phyloP scores from a whole-genome alignment of 345 rosid species.

The Limnanthes douglasii region DNA sequence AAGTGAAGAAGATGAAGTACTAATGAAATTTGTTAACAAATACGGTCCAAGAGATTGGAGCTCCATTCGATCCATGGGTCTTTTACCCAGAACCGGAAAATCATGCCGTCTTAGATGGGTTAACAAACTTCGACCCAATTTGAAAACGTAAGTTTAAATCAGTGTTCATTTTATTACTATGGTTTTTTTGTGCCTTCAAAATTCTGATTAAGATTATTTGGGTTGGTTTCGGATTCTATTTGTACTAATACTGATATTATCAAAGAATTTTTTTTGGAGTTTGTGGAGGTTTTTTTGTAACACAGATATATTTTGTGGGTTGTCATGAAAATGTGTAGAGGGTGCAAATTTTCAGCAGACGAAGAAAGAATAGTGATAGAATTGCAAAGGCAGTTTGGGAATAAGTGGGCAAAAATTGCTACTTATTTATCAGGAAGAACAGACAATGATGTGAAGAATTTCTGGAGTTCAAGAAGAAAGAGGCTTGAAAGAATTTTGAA shows the following conservation, averaged over 20 bases:
- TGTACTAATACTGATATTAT: no score
- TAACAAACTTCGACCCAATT: conserved; percentile 60
- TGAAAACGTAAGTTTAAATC: conserved; percentile 47
- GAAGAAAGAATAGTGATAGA: conserved; percentile 70
- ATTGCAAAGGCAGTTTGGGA: conserved; percentile 50
- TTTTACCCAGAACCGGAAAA: conserved; percentile 51
- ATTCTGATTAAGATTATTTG: no score
- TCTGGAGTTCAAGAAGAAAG: conserved; percentile 65
- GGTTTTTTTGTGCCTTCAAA: no score
- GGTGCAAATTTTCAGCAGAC: conserved; percentile 61
- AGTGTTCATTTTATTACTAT: no score
- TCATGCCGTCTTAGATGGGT: conserved; percentile 76
- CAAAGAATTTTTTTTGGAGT: no score
- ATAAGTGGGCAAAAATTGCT: conserved; percentile 63
- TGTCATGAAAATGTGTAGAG: conserved; percentile 17
- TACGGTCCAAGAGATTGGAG: conserved; percentile 68
- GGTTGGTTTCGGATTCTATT: no score
- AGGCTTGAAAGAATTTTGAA: conserved; percentile 33
- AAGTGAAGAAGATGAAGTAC: conserved; percentile 53
- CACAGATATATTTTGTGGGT: no score
- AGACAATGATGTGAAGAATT: conserved; percentile 65
- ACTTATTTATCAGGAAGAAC: conserved; percentile 48
- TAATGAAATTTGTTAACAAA: conserved; percentile 32
- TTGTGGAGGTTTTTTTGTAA: no score
- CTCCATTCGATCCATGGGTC: conserved; percentile 78